Evolutionary conservation across 73 alveolate species (phyloP).

Genomic region (Paramecium sonneborni): DNA sequence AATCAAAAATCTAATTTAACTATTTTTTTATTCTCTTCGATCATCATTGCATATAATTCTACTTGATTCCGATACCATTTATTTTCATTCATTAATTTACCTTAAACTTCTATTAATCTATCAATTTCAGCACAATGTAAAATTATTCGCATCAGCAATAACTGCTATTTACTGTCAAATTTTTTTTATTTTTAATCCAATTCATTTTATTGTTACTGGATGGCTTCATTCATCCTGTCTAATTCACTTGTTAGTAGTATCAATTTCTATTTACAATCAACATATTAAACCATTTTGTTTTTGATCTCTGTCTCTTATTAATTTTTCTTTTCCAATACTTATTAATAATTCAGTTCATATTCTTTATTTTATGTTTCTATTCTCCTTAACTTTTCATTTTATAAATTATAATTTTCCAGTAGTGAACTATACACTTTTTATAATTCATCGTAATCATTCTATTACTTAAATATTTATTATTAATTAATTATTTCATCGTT

Average conservation of each 20-base stretch:
- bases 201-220: not conserved
- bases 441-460: not conserved
- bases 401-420: not conserved
- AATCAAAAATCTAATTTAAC: not conserved
- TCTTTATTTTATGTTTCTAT: not conserved
- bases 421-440: not conserved
- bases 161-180: not conserved
- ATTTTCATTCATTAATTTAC: slow-evolving; percentile 6
- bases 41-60: not conserved
- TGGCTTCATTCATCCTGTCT: not conserved
- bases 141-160: not conserved
- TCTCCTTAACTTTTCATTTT: not conserved
- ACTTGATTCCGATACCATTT: not conserved
- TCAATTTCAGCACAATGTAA: slow-evolving; percentile 42
- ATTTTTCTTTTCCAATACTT: not conserved
- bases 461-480: not conserved
- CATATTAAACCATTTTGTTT: not conserved
- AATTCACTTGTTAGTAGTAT: not conserved
- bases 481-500: not conserved
- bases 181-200: not conserved
- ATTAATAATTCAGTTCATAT: not conserved
- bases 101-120: not conserved
- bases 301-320: not conserved
- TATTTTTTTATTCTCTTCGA: not conserved
- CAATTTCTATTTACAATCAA: slow-evolving; percentile 27